Percentiles rank a stretch among this genome's conserved stretches.
Conservation (phyloP, 192 early-diverging fungal species). For the Thamnidium elegans region DNA sequence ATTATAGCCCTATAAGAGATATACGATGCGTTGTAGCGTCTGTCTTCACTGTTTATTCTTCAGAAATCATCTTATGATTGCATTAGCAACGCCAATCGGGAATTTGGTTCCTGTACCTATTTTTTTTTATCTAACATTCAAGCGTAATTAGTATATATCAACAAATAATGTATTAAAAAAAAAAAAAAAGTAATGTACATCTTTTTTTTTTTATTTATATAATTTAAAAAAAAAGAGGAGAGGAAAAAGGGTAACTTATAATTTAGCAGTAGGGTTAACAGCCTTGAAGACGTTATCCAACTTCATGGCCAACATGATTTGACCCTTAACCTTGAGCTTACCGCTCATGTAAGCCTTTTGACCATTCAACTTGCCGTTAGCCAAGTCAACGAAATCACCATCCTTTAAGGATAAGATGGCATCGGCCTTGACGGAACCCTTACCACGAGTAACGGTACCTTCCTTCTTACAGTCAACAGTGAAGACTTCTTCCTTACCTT, state of each 20-base stretch:
- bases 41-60: too few relatives aligned
- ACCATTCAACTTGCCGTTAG: slow-evolving; percentile 80
- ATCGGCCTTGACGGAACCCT: slow-evolving; percentile 66
- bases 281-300: slow-evolving; percentile 66
- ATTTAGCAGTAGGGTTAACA: slow-evolving; percentile 47
- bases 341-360: slow-evolving; percentile 94
- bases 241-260: slow-evolving; percentile 37
- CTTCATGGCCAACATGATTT: slow-evolving; percentile 73
- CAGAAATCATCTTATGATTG: too few relatives aligned
- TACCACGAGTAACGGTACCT: slow-evolving; percentile 48
- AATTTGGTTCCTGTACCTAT: too few relatives aligned
- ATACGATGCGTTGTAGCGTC: too few relatives aligned
- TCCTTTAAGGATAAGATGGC: slow-evolving; percentile 73
- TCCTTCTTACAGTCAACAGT: slow-evolving; percentile 86
- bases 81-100: too few relatives aligned
- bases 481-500: slow-evolving; percentile 70
- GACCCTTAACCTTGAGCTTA: slow-evolving; percentile 85
- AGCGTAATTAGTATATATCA: too few relatives aligned
- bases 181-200: too few relatives aligned
- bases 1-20: too few relatives aligned
- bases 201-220: too few relatives aligned
- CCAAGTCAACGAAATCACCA: slow-evolving; percentile 79
- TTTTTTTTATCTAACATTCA: too few relatives aligned
- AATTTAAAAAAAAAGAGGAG: too few relatives aligned
- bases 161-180: too few relatives aligned